A percentile compares a stretch with the other conserved stretches of the same genome.
phyloP scores from a whole-genome alignment of 768 basidiomycete species.

The Boletus rex-veris region DNA sequence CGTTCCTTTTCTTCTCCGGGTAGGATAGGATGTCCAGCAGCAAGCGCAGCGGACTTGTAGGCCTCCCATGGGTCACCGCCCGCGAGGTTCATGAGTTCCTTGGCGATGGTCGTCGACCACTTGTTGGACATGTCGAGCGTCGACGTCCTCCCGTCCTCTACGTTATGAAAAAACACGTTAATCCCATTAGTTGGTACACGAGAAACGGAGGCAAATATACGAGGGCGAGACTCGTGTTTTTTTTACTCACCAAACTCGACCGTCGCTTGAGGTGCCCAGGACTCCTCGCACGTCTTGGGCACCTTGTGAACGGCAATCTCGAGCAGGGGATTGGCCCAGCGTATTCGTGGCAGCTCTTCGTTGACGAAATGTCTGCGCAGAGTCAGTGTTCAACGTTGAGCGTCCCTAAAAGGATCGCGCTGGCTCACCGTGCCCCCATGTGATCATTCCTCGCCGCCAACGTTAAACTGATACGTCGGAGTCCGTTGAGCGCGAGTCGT shows the following conservation, averaged over 20 bases:
- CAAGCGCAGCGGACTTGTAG: constrained; percentile 47
- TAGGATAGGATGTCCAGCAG: constrained; percentile 48
- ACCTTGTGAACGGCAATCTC: constrained; percentile 56
- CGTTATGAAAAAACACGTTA: no score
- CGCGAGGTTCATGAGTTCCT: constrained; percentile 66
- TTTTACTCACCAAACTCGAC: constrained; percentile 59
- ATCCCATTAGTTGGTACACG: no score
- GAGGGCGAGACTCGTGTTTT: no score
- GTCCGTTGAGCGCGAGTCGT: no score
- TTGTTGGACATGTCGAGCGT: constrained; percentile 60
- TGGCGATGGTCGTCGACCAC: constrained; percentile 63
- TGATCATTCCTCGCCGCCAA: constrained; percentile 61
- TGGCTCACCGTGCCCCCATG: constrained; percentile 67
- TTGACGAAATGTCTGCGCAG: constrained; percentile 67
- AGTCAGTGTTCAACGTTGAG: background rate
- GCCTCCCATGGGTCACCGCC: constrained; percentile 58
- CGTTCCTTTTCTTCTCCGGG: constrained; percentile 40
- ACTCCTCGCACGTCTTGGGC: constrained; percentile 50
- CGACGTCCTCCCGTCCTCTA: constrained; percentile 17
- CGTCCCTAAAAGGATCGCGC: background rate
- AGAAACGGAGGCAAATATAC: no score
- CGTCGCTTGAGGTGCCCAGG: constrained; percentile 58
- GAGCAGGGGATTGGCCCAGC: constrained; percentile 67
- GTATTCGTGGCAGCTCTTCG: constrained; percentile 75
- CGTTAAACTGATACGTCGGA: no score